Percentiles rank a stretch among this genome's conserved stretches.
Evolutionary conservation across 2,329 filamentous ascomycete genomes (phyloP).

Genomic region (Talaromyces sp.): DNA sequence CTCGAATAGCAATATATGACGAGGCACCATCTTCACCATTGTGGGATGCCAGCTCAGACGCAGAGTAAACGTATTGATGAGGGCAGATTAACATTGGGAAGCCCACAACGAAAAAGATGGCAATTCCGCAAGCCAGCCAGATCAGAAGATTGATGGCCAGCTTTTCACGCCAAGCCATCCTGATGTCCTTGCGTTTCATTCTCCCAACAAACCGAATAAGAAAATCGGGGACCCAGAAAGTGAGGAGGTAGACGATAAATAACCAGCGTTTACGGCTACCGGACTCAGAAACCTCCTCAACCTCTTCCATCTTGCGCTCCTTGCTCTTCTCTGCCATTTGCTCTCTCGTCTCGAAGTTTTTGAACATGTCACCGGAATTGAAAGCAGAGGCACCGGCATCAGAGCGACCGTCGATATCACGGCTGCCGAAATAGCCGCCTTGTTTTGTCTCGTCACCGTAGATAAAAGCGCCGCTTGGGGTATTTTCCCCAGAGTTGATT

Average conservation of each 20-base stretch:
- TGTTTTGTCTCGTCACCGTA: slow-evolving; percentile 70
- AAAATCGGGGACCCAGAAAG: slow-evolving; percentile 84
- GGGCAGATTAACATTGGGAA: slow-evolving; percentile 89
- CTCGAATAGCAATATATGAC: slow-evolving; percentile 77
- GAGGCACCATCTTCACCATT: slow-evolving; percentile 63
- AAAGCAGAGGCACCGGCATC: slow-evolving; percentile 90
- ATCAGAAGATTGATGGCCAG: slow-evolving; percentile 97
- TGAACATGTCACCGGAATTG: slow-evolving; percentile 94
- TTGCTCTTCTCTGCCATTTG: slow-evolving; percentile 95
- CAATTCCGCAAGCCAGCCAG: slow-evolving; percentile 74
- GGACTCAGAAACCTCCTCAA: slow-evolving; percentile 76
- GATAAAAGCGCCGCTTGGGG: slow-evolving; percentile 55
- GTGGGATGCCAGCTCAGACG: slow-evolving; percentile 66
- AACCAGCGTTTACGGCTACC: slow-evolving; percentile 86
- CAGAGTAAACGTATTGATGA: slow-evolving; percentile 79
- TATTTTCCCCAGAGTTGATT: slow-evolving; percentile 41
- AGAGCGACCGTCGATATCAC: slow-evolving; percentile 77
- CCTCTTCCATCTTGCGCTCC: slow-evolving; percentile 81
- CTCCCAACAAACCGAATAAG: slow-evolving; percentile 69
- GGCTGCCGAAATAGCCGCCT: slow-evolving; percentile 69
- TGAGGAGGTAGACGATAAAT: slow-evolving; percentile 73
- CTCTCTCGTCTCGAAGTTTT: slow-evolving; percentile 86
- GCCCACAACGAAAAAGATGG: slow-evolving; percentile 83
- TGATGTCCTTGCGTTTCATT: slow-evolving; percentile 89
- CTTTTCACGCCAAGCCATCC: slow-evolving; percentile 93